Conservation (phyloP, 345 rosid genomes). For the Gossypium thurberi region DNA sequence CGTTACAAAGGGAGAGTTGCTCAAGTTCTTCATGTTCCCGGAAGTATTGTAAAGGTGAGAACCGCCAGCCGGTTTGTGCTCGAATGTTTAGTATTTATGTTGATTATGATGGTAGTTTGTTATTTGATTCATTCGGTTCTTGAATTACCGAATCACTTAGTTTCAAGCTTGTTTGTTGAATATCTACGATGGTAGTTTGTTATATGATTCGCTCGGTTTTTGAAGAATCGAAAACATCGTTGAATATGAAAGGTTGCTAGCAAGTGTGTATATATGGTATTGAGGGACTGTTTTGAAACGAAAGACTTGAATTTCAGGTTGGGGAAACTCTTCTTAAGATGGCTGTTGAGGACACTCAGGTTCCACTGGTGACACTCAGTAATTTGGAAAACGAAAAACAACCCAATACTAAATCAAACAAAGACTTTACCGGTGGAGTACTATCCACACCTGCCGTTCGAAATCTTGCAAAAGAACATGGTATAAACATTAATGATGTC, state of each 20-base stretch:
- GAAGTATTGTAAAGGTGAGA: conserved; percentile 77
- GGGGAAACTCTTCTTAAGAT: conserved; percentile 86
- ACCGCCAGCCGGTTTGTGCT: background rate
- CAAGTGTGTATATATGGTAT: background rate
- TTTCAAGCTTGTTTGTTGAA: background rate
- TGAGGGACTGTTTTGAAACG: background rate
- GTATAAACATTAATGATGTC: conserved; percentile 49
- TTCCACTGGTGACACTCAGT: conserved; percentile 21
- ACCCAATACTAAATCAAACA: conserved; percentile 20
- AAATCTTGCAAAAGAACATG: conserved; percentile 67
- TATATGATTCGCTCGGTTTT: background rate
- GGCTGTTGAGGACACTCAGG: conserved; percentile 39
- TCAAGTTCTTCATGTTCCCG: conserved; percentile 53
- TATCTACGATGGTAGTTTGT: background rate
- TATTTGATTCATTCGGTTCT: background rate
- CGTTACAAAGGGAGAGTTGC: conserved; percentile 83
- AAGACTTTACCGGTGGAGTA: conserved; percentile 36
- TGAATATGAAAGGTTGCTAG: background rate
- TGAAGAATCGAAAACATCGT: background rate
- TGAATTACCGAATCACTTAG: background rate
- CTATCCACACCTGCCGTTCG: conserved; percentile 79
- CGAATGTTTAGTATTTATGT: background rate
- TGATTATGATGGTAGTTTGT: background rate
- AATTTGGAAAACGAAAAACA: conserved; percentile 17
- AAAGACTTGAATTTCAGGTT: conserved; percentile 38